Evolutionary conservation across 345 rosid genomes (phyloP), one percentile per base, ranked within the genome.

Genomic region (Heritiera littoralis): DNA sequence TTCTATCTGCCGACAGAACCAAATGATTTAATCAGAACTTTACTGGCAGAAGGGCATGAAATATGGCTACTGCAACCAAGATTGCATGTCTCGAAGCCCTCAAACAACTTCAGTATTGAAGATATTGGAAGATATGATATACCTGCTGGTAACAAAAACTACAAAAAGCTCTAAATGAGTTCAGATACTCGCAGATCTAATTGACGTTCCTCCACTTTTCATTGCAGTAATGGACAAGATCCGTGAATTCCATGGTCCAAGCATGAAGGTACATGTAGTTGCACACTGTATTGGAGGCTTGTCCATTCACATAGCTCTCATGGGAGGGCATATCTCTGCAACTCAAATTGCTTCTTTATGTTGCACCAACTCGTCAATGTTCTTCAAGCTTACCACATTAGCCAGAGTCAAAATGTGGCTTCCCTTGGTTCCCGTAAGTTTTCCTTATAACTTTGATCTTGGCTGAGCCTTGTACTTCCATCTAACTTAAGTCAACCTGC

Each of bases 301-400:
- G 59, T 83, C 86, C 28, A 68, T 84, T 79, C 88, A 88, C 83
- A 82, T 86, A 17, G 84, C 87, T 75, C 77, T 88, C 45, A 72
- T 86, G 87, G 90, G 90, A 74, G 86, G 90, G 15, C 80, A 86
- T 76, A 32, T 88, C 52, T 84, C 86, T 56, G 78, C 87, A 67
- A 49, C 74, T 15, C 76, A 64, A 20, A 81, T 88, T 70, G 86
- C 90, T 60, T 88, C 90, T 10, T 28, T 88, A 28, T 79, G 86
- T 63, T 86, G 88, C 74, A 86, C 83, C 2, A 88, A 83, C 78
- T 84, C 88, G 63, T 86, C 90, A 46, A 86, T 88, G 88, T 88
- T 84, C 85, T 88, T 88, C 83, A 86, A 81, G 84, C 83, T 86
- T 6, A 80, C 49, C 68, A 69, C 85, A 56, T 75, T 84, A 49